Evolutionary conservation across 1,139 yeast species (phyloP).

Genomic region (Taphrina deformans): DNA sequence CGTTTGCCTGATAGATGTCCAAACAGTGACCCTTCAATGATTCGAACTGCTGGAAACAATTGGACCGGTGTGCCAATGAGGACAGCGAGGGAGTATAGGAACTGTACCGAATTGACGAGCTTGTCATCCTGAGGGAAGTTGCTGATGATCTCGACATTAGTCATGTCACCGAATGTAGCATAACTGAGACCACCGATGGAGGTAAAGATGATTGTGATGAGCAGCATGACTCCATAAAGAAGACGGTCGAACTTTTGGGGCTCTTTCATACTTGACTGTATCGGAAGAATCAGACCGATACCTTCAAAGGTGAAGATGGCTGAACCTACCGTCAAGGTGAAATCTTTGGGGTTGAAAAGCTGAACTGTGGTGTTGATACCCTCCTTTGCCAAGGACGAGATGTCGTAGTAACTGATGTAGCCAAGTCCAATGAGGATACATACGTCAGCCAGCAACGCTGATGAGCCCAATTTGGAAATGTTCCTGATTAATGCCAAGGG

Average conservation of each 20-base stretch:
- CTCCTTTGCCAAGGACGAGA: constrained; percentile 54
- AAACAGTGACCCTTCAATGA: constrained; percentile 52
- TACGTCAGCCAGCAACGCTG: constrained; percentile 83
- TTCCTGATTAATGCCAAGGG: constrained; percentile 86
- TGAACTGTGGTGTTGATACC: constrained; percentile 59
- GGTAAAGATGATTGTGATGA: constrained; percentile 74
- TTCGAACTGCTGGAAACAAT: constrained; percentile 82
- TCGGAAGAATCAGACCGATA: constrained; percentile 87
- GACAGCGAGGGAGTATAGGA: constrained; percentile 83
- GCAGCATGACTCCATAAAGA: constrained; percentile 68
- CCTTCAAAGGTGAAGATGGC: constrained; percentile 98
- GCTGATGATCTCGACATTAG: constrained; percentile 80
- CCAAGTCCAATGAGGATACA: constrained; percentile 82
- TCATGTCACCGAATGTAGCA: constrained; percentile 76
- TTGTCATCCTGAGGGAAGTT: constrained; percentile 76
- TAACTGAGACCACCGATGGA: constrained; percentile 79
- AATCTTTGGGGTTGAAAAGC: constrained; percentile 62
- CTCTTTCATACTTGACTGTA: constrained; percentile 87
- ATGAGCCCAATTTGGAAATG: constrained; percentile 83
- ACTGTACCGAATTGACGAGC: constrained; percentile 66
- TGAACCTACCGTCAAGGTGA: constrained; percentile 49
- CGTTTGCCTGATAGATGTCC: constrained; percentile 58
- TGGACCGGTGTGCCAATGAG: constrained; percentile 88
- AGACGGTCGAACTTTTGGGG: constrained; percentile 74
- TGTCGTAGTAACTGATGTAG: constrained; percentile 73